Evolutionary conservation across 108 stramenopile genomes (phyloP).

Genomic region (Asterionellopsis glacialis): DNA sequence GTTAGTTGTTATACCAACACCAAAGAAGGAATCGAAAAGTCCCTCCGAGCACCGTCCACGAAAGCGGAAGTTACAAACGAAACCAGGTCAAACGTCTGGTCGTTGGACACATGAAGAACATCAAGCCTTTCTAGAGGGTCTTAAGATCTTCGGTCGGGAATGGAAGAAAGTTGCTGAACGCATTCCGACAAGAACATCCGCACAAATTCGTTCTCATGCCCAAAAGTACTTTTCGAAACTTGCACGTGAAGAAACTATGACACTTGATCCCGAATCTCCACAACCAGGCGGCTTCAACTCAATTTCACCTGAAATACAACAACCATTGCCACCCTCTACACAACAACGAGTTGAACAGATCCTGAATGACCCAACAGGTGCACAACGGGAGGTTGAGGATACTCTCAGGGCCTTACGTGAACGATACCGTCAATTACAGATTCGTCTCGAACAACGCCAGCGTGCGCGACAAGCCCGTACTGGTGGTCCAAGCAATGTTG

Average conservation of each 20-base stretch:
- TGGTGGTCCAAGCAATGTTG: background rate
- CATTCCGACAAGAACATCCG: conserved; percentile 90
- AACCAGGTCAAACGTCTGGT: conserved; percentile 42
- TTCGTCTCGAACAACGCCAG: conserved; percentile 23
- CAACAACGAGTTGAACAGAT: conserved; percentile 47
- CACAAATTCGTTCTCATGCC: conserved; percentile 97
- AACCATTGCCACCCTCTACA: conserved; percentile 9
- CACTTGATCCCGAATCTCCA: background rate
- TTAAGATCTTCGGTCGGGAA: conserved; percentile 76
- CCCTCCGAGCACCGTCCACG: conserved; percentile 9
- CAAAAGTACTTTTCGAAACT: conserved; percentile 96
- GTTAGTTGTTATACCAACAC: background rate
- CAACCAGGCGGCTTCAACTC: background rate
- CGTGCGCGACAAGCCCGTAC: conserved; percentile 1
- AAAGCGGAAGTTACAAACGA: background rate
- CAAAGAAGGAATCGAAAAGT: conserved; percentile 3
- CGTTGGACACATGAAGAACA: conserved; percentile 95
- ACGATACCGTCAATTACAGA: conserved; percentile 57
- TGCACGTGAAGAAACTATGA: conserved; percentile 24
- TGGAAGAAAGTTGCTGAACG: conserved; percentile 86
- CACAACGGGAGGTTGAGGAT: conserved; percentile 49
- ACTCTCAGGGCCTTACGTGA: conserved; percentile 50
- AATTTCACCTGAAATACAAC: background rate
- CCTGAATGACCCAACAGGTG: conserved; percentile 44
- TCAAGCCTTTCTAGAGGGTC: conserved; percentile 83